Conservation (phyloP, 2,329 filamentous ascomycete genomes). For the Fragosphaeria purpurea region DNA sequence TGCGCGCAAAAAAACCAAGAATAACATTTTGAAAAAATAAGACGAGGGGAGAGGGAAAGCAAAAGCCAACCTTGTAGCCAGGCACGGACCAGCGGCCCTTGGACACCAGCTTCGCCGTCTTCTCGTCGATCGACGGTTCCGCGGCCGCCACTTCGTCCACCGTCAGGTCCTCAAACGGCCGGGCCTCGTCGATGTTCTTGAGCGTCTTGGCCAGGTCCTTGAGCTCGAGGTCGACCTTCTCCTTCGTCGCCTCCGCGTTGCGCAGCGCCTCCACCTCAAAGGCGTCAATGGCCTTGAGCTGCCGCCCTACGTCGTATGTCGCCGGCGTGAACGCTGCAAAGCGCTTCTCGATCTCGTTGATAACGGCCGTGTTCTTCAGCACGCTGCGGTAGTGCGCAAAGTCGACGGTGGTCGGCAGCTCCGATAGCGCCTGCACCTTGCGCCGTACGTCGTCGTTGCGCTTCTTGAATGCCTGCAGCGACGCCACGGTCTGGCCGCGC, state of each 20-base stretch:
- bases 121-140: conserved; percentile 94
- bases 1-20: too few species aligned
- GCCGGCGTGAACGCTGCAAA: conserved; percentile 85
- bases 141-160: conserved; percentile 93
- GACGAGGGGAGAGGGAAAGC: not conserved
- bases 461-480: conserved; percentile 97
- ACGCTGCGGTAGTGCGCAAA: conserved; percentile 84
- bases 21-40: not conserved
- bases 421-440: conserved; percentile 74
- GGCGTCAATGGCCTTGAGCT: conserved; percentile 96
- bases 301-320: conserved; percentile 84
- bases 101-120: conserved; percentile 85
- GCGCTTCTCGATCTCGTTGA: conserved; percentile 96
- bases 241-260: conserved; percentile 95
- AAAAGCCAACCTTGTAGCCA: conserved; percentile 84
- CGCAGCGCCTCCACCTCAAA: conserved; percentile 96
- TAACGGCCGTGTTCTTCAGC: conserved; percentile 90
- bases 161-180: conserved; percentile 94
- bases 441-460: conserved; percentile 98
- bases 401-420: conserved; percentile 80
- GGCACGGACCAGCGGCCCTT: conserved; percentile 98
- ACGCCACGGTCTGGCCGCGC: conserved; percentile 83
- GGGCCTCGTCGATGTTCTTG: conserved; percentile 91
- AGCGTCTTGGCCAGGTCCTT: conserved; percentile 89
- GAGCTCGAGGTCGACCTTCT: conserved; percentile 89